Evolutionary conservation across 208 protist species (phyloP).

Genomic region (Leishmania tarentolae): DNA sequence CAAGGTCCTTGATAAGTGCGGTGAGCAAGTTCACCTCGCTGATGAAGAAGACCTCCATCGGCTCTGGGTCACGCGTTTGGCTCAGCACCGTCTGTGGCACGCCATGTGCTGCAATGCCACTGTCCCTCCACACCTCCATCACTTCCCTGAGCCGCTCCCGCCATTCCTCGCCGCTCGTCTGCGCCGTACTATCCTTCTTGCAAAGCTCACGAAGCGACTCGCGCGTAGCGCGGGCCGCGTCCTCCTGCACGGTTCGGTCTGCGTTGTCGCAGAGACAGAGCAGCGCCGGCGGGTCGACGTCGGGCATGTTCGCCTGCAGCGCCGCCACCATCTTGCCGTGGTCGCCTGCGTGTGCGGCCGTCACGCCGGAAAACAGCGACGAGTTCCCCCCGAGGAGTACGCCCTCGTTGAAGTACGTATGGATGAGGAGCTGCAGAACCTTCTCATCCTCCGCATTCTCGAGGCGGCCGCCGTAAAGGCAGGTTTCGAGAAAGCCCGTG

Average conservation of each 20-base stretch:
- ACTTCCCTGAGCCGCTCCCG: conserved; percentile 77
- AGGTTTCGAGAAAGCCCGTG: conserved; percentile 91
- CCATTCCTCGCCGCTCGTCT: conserved; percentile 63
- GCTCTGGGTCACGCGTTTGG: conserved; percentile 43
- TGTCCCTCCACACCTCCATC: conserved; percentile 83
- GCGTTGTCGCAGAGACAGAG: conserved; percentile 95
- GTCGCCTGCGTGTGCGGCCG: conserved; percentile 52
- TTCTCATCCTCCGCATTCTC: conserved; percentile 91
- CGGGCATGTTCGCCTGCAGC: conserved; percentile 61
- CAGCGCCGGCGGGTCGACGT: conserved; percentile 74
- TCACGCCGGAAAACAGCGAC: conserved; percentile 54
- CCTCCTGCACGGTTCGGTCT: conserved; percentile 90
- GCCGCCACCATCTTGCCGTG: conserved; percentile 57
- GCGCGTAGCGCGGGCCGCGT: conserved; percentile 45
- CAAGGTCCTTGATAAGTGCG: conserved; percentile 65
- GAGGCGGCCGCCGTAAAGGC: conserved; percentile 97
- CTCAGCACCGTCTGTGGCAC: conserved; percentile 17
- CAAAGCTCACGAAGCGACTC: conserved; percentile 84
- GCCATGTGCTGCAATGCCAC: conserved; percentile 23
- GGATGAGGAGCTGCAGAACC: conserved; percentile 88
- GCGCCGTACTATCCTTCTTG: conserved; percentile 17
- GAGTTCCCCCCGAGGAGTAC: conserved; percentile 39
- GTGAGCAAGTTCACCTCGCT: conserved; percentile 83
- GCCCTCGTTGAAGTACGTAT: conserved; percentile 68
- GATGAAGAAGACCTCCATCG: conserved; percentile 92